phyloP scores from a whole-genome alignment of 192 early-diverging fungal species.

The Jimgerdemannia flammicorona region DNA sequence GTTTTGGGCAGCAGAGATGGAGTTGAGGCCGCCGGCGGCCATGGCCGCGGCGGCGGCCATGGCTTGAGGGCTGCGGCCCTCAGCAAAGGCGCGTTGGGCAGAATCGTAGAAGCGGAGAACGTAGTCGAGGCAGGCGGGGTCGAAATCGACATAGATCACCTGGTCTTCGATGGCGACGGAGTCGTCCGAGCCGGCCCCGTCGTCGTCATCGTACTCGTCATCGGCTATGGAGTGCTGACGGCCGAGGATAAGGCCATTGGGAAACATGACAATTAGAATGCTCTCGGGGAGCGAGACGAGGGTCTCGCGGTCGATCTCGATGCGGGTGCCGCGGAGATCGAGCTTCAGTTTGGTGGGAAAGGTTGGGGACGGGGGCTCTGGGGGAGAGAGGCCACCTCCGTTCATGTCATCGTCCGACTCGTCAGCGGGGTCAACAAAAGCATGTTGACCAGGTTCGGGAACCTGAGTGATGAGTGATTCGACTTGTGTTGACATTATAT shows the following conservation, averaged over 20 bases:
- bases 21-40: slow-evolving; percentile 16
- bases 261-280: slow-evolving; percentile 60
- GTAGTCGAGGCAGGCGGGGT: slow-evolving; percentile 48
- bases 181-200: slow-evolving; percentile 26
- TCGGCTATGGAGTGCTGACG: slow-evolving; percentile 15
- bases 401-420: slow-evolving; percentile 10
- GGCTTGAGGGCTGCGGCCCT: slow-evolving; percentile 10
- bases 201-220: slow-evolving; percentile 31
- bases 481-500: neutral
- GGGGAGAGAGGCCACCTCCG: slow-evolving; percentile 9
- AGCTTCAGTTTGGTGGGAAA: slow-evolving; percentile 50
- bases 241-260: slow-evolving; percentile 50
- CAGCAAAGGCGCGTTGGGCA: slow-evolving; percentile 34
- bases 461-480: neutral
- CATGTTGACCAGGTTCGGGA: slow-evolving; percentile 20
- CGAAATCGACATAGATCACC: slow-evolving; percentile 52
- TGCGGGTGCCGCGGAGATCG: slow-evolving; percentile 50
- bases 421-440: slow-evolving; percentile 26
- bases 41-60: slow-evolving; percentile 7
- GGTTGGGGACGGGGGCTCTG: slow-evolving; percentile 20
- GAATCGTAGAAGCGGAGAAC: slow-evolving; percentile 43
- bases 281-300: slow-evolving; percentile 55
- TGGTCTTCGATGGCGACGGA: slow-evolving; percentile 41
- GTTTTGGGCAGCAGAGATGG: slow-evolving; percentile 31
- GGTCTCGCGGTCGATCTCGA: slow-evolving; percentile 54